Evolutionary conservation across 2,329 filamentous ascomycete species (phyloP).

Genomic region (Pseudocercospora vitis): DNA sequence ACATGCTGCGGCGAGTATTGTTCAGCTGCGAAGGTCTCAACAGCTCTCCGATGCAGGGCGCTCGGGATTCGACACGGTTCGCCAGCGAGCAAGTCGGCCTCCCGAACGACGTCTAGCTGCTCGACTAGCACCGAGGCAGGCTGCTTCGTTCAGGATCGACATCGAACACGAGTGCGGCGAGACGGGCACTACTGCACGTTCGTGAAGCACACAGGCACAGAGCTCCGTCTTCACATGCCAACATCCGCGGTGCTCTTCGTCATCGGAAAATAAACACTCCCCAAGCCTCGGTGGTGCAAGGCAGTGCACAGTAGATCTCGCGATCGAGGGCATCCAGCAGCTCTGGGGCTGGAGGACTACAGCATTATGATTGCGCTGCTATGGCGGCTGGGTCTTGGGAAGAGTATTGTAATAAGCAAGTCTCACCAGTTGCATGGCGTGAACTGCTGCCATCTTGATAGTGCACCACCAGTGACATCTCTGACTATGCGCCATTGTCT

Average conservation of each 20-base stretch:
- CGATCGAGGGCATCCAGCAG: background rate
- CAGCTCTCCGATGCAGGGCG: conserved; percentile 2
- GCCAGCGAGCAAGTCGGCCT: background rate
- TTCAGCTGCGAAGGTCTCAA: background rate
- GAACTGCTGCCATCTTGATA: conserved; percentile 1
- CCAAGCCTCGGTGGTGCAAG: conserved; percentile 3
- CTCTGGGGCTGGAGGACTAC: background rate
- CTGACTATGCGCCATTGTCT: background rate
- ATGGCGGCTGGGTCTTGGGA: background rate
- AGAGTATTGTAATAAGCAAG: background rate
- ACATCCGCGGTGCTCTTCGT: background rate
- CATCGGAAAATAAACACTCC: background rate
- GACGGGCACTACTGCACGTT: conserved; percentile 5
- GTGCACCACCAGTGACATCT: conserved; percentile 1
- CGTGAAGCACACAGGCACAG: background rate
- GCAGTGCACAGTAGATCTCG: background rate
- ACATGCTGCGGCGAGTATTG: no score
- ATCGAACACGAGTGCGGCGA: conserved; percentile 1
- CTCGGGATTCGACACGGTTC: background rate
- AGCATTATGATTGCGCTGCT: background rate
- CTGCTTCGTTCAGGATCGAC: background rate
- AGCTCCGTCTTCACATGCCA: conserved; percentile 1
- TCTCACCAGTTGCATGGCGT: background rate
- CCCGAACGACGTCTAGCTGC: background rate
- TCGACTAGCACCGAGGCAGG: conserved; percentile 3